Evolutionary conservation across 2,329 filamentous ascomycete genomes (phyloP).

Genomic region (Metarhizium robertsii): DNA sequence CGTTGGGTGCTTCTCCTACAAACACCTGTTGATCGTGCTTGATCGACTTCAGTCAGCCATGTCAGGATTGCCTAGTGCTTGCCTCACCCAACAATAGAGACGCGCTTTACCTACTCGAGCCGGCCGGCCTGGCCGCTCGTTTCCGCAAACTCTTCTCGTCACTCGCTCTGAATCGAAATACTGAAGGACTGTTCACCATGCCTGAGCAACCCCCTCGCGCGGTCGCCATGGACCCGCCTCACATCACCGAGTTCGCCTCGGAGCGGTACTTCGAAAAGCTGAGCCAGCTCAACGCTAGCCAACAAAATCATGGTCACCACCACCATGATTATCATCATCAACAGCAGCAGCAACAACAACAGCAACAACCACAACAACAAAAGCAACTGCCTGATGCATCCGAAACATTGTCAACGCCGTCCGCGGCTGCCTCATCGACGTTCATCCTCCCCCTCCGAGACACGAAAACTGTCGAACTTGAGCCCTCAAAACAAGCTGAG

Average conservation of each 20-base stretch:
- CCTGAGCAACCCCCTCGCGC: constrained; percentile 20
- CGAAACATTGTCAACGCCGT: constrained; percentile 8
- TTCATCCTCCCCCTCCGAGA: constrained; percentile 43
- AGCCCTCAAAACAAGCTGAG: constrained; percentile 19
- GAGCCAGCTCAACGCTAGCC: constrained; percentile 38
- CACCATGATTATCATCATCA: constrained; percentile 29
- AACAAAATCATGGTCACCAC: constrained; percentile 31
- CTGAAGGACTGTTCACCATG: constrained; percentile 17
- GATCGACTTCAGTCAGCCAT: constrained; percentile 15
- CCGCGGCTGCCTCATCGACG: constrained; percentile 23
- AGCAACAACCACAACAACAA: constrained; percentile 31
- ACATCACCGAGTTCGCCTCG: constrained; percentile 58
- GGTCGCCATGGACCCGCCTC: constrained; percentile 48
- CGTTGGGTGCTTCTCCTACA: background rate
- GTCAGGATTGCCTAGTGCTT: constrained; percentile 14
- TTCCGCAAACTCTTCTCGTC: constrained; percentile 6
- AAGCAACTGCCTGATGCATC: background rate
- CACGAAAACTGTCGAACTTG: constrained; percentile 23
- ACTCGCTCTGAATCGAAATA: constrained; percentile 12
- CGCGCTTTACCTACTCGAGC: constrained; percentile 16
- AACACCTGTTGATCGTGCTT: background rate
- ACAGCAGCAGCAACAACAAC: constrained; percentile 32
- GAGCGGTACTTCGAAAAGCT: constrained; percentile 55
- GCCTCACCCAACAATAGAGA: constrained; percentile 22
- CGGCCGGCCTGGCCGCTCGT: constrained; percentile 17